These are phyloP conservation scores for Seiridium cupressi DNA, from an alignment of 2,329 filamentous ascomycete species.

Conservation along the genomic window DNA sequence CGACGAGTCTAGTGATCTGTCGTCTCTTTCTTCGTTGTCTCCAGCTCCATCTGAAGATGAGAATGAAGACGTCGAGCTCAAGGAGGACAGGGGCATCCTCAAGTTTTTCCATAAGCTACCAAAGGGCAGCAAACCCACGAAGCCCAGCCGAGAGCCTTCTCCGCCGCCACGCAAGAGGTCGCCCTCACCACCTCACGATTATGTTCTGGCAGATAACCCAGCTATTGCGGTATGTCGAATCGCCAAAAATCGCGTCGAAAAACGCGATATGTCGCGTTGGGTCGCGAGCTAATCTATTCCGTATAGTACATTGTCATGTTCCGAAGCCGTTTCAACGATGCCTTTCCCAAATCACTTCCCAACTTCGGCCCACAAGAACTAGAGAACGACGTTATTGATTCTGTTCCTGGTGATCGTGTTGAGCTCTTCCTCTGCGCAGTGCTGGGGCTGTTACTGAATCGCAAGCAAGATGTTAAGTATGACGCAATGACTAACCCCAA, in stretches of 20 bases:
- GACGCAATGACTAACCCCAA: conserved; percentile 31
- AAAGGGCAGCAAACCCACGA: conserved; percentile 36
- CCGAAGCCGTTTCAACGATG: conserved; percentile 86
- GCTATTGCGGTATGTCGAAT: conserved; percentile 79
- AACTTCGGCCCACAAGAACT: conserved; percentile 96
- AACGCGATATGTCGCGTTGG: conserved; percentile 55
- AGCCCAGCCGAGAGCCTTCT: conserved; percentile 55
- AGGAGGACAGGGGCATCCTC: conserved; percentile 57
- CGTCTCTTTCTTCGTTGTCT: conserved; percentile 52
- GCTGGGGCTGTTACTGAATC: conserved; percentile 83
- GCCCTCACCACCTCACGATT: conserved; percentile 87
- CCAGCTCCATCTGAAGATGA: conserved; percentile 52
- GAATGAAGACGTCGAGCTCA: conserved; percentile 44
- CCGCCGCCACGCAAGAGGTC: conserved; percentile 75
- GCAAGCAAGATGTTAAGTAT: conserved; percentile 98
- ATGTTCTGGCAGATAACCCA: conserved; percentile 83
- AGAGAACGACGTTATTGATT: conserved; percentile 78
- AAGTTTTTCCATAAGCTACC: conserved; percentile 66
- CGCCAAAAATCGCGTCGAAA: conserved; percentile 37
- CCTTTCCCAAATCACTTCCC: conserved; percentile 80
- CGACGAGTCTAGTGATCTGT: conserved; percentile 64
- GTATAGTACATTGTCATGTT: conserved; percentile 96
- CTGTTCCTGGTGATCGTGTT: conserved; percentile 76
- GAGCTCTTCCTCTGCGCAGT: conserved; percentile 89
- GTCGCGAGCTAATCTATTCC: conserved; percentile 27